These are phyloP conservation scores for Aschersonia sp. DNA, from an alignment of 2,329 filamentous ascomycete species.

Conservation along the genomic window DNA sequence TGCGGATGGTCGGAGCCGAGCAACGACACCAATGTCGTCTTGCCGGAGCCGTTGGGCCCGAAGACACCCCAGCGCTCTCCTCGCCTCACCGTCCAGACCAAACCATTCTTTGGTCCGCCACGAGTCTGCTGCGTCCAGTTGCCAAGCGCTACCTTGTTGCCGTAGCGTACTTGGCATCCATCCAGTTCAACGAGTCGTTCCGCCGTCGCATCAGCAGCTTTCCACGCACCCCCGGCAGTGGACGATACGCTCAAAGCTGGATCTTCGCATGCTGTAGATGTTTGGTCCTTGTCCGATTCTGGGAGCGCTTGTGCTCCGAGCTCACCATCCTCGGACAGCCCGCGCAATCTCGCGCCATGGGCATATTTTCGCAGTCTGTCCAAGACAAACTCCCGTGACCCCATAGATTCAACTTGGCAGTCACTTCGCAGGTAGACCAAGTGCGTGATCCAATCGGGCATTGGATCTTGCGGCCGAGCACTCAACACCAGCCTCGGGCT, in stretches of 20 bases:
- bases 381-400: constrained; percentile 49
- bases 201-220: constrained; percentile 22
- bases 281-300: constrained; percentile 28
- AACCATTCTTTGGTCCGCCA: constrained; percentile 36
- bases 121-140: constrained; percentile 55
- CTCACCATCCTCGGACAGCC: constrained; percentile 28
- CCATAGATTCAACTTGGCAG: constrained; percentile 51
- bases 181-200: constrained; percentile 77
- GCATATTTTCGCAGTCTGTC: constrained; percentile 34
- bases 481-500: constrained; percentile 63
- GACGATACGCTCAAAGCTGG: not conserved
- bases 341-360: constrained; percentile 28
- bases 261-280: not conserved
- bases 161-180: constrained; percentile 71
- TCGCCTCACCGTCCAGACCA: constrained; percentile 70
- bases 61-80: constrained; percentile 89
- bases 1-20: constrained; percentile 95
- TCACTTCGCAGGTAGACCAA: constrained; percentile 57
- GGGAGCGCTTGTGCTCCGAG: constrained; percentile 32
- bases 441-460: constrained; percentile 87
- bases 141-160: constrained; percentile 62
- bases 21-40: constrained; percentile 85
- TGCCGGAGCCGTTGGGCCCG: constrained; percentile 87
- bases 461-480: constrained; percentile 68
- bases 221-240: constrained; percentile 5